Conservation (phyloP, 2,329 filamentous ascomycete species). For the Colletotrichum filicis region DNA sequence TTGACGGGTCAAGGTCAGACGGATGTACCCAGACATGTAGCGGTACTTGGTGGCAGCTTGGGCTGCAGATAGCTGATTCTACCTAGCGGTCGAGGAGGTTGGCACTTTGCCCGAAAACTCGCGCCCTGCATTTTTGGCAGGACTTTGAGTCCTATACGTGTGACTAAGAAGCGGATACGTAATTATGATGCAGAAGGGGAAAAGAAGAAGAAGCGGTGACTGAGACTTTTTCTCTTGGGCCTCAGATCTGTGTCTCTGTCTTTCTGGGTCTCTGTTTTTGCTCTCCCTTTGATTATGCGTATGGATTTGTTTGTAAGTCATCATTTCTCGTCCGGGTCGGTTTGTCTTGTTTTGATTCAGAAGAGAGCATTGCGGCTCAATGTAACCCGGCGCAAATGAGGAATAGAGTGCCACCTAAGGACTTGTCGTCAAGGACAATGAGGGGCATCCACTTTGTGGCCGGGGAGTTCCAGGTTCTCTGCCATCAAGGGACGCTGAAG, state of each 20-base stretch:
- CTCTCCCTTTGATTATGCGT: background rate
- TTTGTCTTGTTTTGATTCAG: constrained; percentile 23
- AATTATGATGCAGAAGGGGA: background rate
- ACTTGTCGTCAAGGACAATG: constrained; percentile 14
- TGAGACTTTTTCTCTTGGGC: background rate
- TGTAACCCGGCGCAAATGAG: constrained; percentile 22
- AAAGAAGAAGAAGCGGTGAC: constrained; percentile 10
- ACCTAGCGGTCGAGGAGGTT: constrained; percentile 14
- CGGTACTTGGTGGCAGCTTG: background rate
- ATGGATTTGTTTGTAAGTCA: no score
- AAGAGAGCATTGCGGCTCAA: background rate
- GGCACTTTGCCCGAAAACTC: background rate
- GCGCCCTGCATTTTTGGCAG: constrained; percentile 14
- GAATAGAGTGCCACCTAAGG: constrained; percentile 9
- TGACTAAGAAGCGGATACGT: background rate
- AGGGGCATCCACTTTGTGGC: constrained; percentile 19
- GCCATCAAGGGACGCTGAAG: constrained; percentile 9
- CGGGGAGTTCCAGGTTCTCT: constrained; percentile 12
- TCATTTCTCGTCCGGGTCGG: background rate
- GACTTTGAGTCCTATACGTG: background rate
- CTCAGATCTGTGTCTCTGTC: background rate
- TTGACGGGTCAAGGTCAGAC: background rate
- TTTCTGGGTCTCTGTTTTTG: background rate
- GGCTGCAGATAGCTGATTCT: constrained; percentile 26
- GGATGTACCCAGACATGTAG: background rate